Conservation (phyloP, 495 filamentous ascomycete species). For the Aspergillus nidulans region DNA sequence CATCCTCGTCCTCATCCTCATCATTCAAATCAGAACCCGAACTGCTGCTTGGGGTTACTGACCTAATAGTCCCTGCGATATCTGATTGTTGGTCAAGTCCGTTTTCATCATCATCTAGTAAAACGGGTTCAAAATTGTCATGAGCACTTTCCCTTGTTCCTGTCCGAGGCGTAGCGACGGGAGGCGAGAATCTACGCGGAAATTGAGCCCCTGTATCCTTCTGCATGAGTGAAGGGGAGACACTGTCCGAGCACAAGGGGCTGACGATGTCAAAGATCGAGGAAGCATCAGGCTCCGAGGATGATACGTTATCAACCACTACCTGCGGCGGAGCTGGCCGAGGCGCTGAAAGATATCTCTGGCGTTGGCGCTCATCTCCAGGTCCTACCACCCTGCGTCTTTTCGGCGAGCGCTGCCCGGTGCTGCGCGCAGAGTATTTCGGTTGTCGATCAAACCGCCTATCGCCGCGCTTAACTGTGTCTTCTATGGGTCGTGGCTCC, state of each 20-base stretch:
- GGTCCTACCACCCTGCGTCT: constrained; percentile 32
- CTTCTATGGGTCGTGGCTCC: background rate
- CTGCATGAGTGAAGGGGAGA: constrained; percentile 21
- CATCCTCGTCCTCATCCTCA: constrained; percentile 12
- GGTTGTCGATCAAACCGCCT: background rate
- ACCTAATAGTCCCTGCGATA: constrained; percentile 16
- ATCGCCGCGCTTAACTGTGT: background rate
- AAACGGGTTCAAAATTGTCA: background rate
- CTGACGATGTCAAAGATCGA: constrained; percentile 35
- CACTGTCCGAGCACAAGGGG: constrained; percentile 36
- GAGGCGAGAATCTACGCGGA: constrained; percentile 36
- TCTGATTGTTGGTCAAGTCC: constrained; percentile 16
- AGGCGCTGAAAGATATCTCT: constrained; percentile 6
- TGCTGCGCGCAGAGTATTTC: constrained; percentile 1
- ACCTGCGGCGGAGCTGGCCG: constrained; percentile 18
- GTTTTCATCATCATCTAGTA: constrained; percentile 13
- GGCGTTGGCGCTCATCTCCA: constrained; percentile 8
- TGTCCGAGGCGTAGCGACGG: constrained; percentile 27
- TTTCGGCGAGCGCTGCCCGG: constrained; percentile 18
- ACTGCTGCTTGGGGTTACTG: constrained; percentile 16
- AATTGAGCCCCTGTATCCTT: constrained; percentile 33
- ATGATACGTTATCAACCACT: constrained; percentile 24
- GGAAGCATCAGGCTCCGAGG: constrained; percentile 2
- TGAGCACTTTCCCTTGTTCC: constrained; percentile 20
- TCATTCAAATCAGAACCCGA: constrained; percentile 11